phyloP scores from a whole-genome alignment of 1,284 basidiomycete genomes.

The Chalciporus piperatoides region DNA sequence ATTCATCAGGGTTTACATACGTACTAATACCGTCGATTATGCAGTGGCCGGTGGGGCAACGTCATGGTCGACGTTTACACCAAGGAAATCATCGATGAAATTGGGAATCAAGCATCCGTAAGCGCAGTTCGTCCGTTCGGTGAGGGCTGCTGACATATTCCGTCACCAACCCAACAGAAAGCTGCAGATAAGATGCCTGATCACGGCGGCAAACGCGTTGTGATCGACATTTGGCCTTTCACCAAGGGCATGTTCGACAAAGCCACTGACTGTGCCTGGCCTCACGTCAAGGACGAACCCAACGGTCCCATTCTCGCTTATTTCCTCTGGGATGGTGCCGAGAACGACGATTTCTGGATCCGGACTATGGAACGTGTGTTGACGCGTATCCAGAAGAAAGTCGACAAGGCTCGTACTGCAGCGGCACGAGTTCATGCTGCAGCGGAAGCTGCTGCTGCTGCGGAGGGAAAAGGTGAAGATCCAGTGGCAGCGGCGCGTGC shows the following conservation, averaged over 20 bases:
- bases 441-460: no score
- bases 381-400: constrained; percentile 6
- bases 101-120: constrained; percentile 11
- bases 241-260: constrained; percentile 24
- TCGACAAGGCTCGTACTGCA: background rate
- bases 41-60: constrained; percentile 24
- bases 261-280: constrained; percentile 23
- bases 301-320: constrained; percentile 25
- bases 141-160: background rate
- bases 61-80: constrained; percentile 21
- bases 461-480: no score
- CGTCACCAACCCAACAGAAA: constrained; percentile 5
- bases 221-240: constrained; percentile 27
- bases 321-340: constrained; percentile 24
- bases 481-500: no score
- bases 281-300: constrained; percentile 21
- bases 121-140: background rate
- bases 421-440: background rate
- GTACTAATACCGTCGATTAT: background rate
- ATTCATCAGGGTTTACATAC: background rate
- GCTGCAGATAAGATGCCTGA: constrained; percentile 5
- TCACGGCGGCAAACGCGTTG: constrained; percentile 18
- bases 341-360: constrained; percentile 28
- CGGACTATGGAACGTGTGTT: constrained; percentile 16
- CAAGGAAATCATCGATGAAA: constrained; percentile 12